Conservation (phyloP, 257 asterid species). For the Jaltomata sinuosa region DNA sequence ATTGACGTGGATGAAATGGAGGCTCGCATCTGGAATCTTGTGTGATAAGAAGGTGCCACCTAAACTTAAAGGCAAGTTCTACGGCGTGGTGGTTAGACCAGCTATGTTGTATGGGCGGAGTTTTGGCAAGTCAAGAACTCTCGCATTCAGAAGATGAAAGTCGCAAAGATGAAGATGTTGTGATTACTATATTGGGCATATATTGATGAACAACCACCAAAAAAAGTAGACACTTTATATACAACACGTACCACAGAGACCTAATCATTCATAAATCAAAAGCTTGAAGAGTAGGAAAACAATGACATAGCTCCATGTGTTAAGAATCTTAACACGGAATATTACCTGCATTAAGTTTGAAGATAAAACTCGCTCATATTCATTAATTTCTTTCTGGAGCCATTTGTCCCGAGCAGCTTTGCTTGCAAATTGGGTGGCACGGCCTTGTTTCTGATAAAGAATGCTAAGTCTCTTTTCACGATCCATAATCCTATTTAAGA, state of each 20-base stretch:
- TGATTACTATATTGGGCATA: not conserved
- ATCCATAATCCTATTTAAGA: slow-evolving; percentile 70
- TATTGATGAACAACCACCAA: not conserved
- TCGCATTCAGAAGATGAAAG: no score
- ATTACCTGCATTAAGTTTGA: slow-evolving; percentile 65
- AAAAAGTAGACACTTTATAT: not conserved
- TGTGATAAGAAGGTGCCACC: no score
- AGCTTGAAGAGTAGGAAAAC: not conserved
- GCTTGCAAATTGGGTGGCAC: slow-evolving; percentile 87
- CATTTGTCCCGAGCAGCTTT: slow-evolving; percentile 92
- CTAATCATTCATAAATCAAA: not conserved
- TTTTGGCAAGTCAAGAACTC: no score
- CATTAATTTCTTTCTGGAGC: slow-evolving; percentile 86
- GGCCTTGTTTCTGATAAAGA: slow-evolving; percentile 97
- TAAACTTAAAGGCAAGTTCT: no score
- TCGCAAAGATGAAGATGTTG: no score
- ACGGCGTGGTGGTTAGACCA: no score
- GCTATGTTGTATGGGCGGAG: no score
- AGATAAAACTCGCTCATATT: slow-evolving; percentile 77
- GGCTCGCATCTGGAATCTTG: no score
- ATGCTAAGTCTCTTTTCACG: slow-evolving; percentile 99
- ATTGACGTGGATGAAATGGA: no score
- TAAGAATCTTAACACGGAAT: not conserved
- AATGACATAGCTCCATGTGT: not conserved
- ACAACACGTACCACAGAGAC: not conserved